Evolutionary conservation across 2,329 filamentous ascomycete species (phyloP).

Genomic region (Xylaria sp.): DNA sequence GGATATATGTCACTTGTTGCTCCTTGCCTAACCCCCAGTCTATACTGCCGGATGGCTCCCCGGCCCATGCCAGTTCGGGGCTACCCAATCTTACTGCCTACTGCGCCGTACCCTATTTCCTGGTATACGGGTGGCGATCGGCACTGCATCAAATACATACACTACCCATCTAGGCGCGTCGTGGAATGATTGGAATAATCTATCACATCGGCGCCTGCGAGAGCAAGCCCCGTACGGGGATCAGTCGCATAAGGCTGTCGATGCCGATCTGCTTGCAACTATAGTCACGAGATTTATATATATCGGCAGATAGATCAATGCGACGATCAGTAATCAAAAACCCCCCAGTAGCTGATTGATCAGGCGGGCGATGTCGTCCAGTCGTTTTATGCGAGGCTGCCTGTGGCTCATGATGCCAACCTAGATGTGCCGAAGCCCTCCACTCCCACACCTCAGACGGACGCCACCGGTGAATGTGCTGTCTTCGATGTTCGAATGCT

Average conservation of each 20-base stretch:
- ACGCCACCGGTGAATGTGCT: no score
- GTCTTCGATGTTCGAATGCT: not conserved
- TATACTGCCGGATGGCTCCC: conserved; percentile 7
- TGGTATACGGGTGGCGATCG: conserved; percentile 17
- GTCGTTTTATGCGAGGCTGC: not conserved
- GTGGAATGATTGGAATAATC: conserved; percentile 14
- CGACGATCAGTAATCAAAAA: not conserved
- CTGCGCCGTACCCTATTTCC: not conserved
- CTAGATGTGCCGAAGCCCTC: not conserved
- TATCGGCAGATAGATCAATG: not conserved
- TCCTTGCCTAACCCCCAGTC: not conserved
- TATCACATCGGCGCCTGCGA: conserved; percentile 21
- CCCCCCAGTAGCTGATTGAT: not conserved
- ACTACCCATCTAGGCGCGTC: not conserved
- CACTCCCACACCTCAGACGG: not conserved
- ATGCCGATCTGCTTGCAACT: conserved; percentile 13
- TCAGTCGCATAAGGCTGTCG: conserved; percentile 22
- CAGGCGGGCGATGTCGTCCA: conserved; percentile 9
- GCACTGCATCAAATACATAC: conserved; percentile 14
- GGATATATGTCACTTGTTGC: not conserved
- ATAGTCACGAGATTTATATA: not conserved
- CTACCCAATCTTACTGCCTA: not conserved
- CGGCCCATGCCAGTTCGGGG: conserved; percentile 2
- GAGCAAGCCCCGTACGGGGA: not conserved
- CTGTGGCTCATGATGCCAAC: not conserved